Evolutionary conservation across 1,284 basidiomycete genomes (phyloP).

Genomic region (Fistulina hepatica): DNA sequence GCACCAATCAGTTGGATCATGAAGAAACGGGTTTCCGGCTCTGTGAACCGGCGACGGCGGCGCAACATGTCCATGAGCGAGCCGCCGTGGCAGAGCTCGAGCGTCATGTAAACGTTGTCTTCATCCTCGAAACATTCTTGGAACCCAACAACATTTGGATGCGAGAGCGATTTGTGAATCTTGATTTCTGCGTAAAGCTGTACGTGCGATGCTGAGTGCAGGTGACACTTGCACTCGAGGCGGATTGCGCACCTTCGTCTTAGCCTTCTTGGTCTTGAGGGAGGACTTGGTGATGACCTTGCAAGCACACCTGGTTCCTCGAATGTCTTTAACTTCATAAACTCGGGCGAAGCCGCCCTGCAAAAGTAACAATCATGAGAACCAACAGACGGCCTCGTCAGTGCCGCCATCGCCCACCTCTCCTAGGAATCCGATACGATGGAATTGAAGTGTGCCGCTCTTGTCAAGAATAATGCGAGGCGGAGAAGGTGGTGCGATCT

Average conservation of each 20-base stretch:
- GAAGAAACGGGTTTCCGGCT: constrained; percentile 88
- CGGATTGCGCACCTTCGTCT: constrained; percentile 65
- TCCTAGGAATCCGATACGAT: constrained; percentile 72
- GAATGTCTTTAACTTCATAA: constrained; percentile 72
- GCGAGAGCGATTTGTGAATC: constrained; percentile 85
- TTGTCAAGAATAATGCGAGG: constrained; percentile 69
- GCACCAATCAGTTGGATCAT: constrained; percentile 93
- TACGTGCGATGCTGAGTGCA: constrained; percentile 3
- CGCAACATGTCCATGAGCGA: constrained; percentile 89
- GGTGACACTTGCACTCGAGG: not conserved
- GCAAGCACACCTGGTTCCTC: constrained; percentile 62
- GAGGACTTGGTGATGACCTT: constrained; percentile 81
- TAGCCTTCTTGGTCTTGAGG: constrained; percentile 83
- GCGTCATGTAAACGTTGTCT: constrained; percentile 94
- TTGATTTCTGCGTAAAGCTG: constrained; percentile 97
- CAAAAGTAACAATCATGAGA: constrained; percentile 2
- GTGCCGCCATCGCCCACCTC: constrained; percentile 46
- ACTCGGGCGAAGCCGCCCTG: constrained; percentile 88
- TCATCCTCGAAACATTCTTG: constrained; percentile 94
- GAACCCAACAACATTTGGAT: constrained; percentile 91
- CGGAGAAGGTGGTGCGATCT: constrained; percentile 72
- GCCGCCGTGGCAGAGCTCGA: constrained; percentile 88
- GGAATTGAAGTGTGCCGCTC: constrained; percentile 44
- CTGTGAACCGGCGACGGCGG: constrained; percentile 78
- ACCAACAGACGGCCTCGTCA: constrained; percentile 4